phyloP scores from a whole-genome alignment of 768 basidiomycete genomes.

The Mycena haematopus region DNA sequence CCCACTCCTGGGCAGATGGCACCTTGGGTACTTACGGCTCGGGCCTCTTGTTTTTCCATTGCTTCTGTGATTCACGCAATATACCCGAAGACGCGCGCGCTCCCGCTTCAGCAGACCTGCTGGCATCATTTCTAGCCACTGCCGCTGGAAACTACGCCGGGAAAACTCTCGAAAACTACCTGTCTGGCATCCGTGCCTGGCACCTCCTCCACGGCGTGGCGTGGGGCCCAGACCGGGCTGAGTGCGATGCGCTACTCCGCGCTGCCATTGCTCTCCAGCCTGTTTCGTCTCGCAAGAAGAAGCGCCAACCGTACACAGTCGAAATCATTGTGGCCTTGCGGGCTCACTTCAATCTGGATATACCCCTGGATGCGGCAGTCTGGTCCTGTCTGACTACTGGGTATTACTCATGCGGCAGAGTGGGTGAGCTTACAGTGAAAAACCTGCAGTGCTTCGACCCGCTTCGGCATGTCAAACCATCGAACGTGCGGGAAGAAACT shows the following conservation, averaged over 20 bases:
- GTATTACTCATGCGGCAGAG: not conserved
- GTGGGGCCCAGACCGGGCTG: not conserved
- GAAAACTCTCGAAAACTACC: not conserved
- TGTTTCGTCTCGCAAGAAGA: not conserved
- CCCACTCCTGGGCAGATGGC: slow-evolving; percentile 12
- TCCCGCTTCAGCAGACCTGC: not conserved
- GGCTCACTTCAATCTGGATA: not conserved
- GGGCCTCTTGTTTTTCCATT: slow-evolving; percentile 35
- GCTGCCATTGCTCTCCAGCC: not conserved
- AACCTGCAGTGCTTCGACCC: slow-evolving; percentile 4
- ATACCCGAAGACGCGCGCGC: not conserved
- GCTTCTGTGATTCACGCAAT: slow-evolving; percentile 30
- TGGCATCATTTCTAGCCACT: not conserved
- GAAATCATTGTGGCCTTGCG: not conserved
- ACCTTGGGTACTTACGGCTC: slow-evolving; percentile 34
- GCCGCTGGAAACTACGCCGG: slow-evolving; percentile 4
- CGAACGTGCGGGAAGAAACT: not conserved
- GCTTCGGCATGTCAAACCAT: not conserved
- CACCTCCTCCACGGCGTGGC: not conserved
- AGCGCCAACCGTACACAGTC: not conserved
- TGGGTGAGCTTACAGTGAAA: slow-evolving; percentile 14
- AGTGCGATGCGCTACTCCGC: not conserved
- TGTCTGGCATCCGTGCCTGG: slow-evolving; percentile 3
- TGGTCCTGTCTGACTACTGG: not conserved
- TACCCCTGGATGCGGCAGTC: not conserved